Evolutionary conservation across 352 stramenopile genomes (phyloP), one percentile per base, ranked within the genome.

Genomic region (Peronospora tabacina): DNA sequence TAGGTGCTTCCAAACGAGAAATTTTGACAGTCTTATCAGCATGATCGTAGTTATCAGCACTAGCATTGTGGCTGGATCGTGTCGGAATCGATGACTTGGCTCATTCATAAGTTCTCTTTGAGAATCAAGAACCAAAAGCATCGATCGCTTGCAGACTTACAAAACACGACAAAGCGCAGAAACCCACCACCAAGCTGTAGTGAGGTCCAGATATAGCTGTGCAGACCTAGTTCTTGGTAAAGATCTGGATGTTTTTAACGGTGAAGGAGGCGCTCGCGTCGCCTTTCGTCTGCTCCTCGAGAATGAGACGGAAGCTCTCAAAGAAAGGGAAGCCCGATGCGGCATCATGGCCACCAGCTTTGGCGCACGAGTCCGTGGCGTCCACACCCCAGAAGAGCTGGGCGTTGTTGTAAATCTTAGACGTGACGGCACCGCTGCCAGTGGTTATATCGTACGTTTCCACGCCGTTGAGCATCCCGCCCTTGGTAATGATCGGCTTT

Each of bases 341-440:
- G 9, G 75, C 55, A 48, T 90, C 65, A 54, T 86, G 72, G n/a
- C 78, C 78, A 20, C 71, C 73, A 11, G 36, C 53, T 1, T 46
- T 43, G 3, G 72, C 78, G 44, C 78, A 89, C 29, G 59, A 38
- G 4, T 52, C 49, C 9, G 62, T 50, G 4, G 68, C 52, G 9
- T 72, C 62, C 12, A 74, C 72, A 16, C 78, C 75, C 75, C 78
- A 89, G 61, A 87, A 89, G 0, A 75, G 32, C 1, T 89, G 44
- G 13, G 63, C 67, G 52, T 89, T 86, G 63, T 87, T 87, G 66
- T 89, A 87, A 53, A 89, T 87, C 68, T 85, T 85, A 28, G 48
- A 64, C 20, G 75, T 82, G 15, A 68, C 58, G 9, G 46, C 60
- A 28, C 75, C 70, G 34, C 52, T 68, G 35, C 72, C 72, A 12